phyloP scores from a whole-genome alignment of 176 grass and related monocot species.

The Saccharum spontaneum region DNA sequence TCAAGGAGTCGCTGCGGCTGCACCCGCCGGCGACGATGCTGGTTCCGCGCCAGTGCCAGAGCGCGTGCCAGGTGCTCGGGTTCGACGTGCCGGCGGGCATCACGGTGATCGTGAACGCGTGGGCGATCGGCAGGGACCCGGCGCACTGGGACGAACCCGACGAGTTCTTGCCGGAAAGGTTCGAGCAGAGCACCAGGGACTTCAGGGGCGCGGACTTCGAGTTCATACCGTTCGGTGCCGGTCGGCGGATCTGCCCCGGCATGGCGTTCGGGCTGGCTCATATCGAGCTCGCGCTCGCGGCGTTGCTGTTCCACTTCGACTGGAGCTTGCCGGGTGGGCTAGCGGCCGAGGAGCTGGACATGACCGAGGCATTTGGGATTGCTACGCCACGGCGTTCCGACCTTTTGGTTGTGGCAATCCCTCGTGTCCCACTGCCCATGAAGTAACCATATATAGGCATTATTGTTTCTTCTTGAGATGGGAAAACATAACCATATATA shows the following conservation, averaged over 20 bases:
- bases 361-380: slow-evolving; percentile 34
- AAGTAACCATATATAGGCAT: background rate
- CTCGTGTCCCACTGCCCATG: background rate
- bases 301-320: slow-evolving; percentile 59
- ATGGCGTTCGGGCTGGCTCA: slow-evolving; percentile 50
- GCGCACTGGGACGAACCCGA: slow-evolving; percentile 34
- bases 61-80: slow-evolving; percentile 28
- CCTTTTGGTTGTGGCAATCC: background rate
- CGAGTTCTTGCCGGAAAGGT: slow-evolving; percentile 50
- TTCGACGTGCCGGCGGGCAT: slow-evolving; percentile 36
- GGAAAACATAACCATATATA: too few relatives aligned
- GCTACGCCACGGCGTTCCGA: background rate
- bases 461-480: too few relatives aligned
- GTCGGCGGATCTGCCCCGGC: slow-evolving; percentile 51
- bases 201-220: slow-evolving; percentile 57
- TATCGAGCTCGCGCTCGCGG: slow-evolving; percentile 46
- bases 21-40: slow-evolving; percentile 52
- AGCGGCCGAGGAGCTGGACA: slow-evolving; percentile 27
- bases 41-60: slow-evolving; percentile 15
- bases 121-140: slow-evolving; percentile 53
- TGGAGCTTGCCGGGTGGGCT: slow-evolving; percentile 18
- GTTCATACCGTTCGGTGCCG: slow-evolving; percentile 54
- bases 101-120: slow-evolving; percentile 48
- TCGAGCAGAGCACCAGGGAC: background rate
- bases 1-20: slow-evolving; percentile 57